Evolutionary conservation across 2,329 filamentous ascomycete species (phyloP), one percentile per base, ranked within the genome.

Genomic region (Sporothrix curviconia): DNA sequence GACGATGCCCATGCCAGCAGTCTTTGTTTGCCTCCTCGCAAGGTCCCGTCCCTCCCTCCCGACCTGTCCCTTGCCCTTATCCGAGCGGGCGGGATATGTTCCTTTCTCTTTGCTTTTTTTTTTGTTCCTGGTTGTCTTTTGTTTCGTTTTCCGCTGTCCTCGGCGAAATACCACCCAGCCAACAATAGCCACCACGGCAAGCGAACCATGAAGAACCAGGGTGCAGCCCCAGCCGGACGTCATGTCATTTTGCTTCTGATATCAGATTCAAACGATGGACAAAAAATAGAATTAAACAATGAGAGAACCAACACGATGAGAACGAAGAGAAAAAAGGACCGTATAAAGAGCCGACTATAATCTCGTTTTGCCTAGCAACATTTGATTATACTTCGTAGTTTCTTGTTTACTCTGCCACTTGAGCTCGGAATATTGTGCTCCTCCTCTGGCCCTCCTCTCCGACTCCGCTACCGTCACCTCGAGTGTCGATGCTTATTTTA

Each of bases 401-500:
- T 11, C 14, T 4, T 50, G 11, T 37, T 15, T n/a, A 19, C 30
- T 12, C 11, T 19, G 40, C 19, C 17, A 6, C 14, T 37, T n/a
- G 36, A 12, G 4, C 43, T 46, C 14, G 12, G 7, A 15, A 7
- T 37, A 17, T 24, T 11, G 5, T 4, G 14, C 5, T 15, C 14
- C 17, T 36, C 19, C 9, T 22, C 19, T 22, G 3, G n/a, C 43
- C 25, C 19, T 19, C 17, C 28, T 49, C n/a, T n/a, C 28, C 17
- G 30, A 24, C 30, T 17, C 22, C 47, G 34, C 47, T 28, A 51
- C 22, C 34, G 49, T 40, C 49, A 39, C 49, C 19, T 51, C 36
- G 32, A 25, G 3, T 51, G 49, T 28, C 49, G 49, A 51, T 51
- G 34, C 49, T 51, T 39, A 51, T 51, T 51, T 51, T 40, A 51